Evolutionary conservation across 1,139 yeast genomes (phyloP).

Genomic region (Meyerozyma elateridarum): DNA sequence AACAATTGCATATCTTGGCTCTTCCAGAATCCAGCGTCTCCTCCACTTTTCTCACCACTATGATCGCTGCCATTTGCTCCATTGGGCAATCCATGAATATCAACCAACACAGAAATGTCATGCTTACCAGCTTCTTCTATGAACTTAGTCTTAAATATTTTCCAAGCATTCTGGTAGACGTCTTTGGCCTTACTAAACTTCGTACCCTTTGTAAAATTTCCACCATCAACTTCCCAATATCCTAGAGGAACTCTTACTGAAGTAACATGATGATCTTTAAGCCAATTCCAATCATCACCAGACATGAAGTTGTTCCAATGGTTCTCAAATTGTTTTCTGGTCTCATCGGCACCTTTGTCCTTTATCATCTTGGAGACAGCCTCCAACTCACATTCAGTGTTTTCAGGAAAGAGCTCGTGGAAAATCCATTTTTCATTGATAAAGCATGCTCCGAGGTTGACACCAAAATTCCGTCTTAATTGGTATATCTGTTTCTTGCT

Average conservation of each 20-base stretch:
- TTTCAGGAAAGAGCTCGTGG: constrained; percentile 51
- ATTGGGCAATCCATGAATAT: constrained; percentile 85
- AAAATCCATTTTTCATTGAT: constrained; percentile 76
- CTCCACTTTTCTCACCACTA: constrained; percentile 59
- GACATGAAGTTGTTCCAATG: constrained; percentile 68
- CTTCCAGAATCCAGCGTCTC: constrained; percentile 62
- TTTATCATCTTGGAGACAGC: constrained; percentile 53
- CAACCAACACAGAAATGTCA: constrained; percentile 72
- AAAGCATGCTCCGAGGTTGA: constrained; percentile 81
- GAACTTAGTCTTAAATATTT: constrained; percentile 42
- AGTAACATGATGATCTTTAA: constrained; percentile 61
- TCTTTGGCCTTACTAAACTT: constrained; percentile 47
- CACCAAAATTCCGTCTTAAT: constrained; percentile 72
- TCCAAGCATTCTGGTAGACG: constrained; percentile 75
- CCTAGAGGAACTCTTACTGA: constrained; percentile 85
- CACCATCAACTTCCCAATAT: constrained; percentile 80
- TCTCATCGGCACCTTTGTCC: constrained; percentile 48
- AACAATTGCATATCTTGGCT: constrained; percentile 38
- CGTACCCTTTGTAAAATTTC: constrained; percentile 52
- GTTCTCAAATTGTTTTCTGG: constrained; percentile 51
- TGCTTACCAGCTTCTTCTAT: constrained; percentile 51
- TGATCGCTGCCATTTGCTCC: constrained; percentile 87
- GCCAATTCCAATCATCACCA: constrained; percentile 78
- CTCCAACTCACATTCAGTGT: constrained; percentile 62
- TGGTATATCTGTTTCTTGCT: constrained; percentile 53